Conservation (phyloP, 2,329 filamentous ascomycete genomes). For the Diaporthe destruens region DNA sequence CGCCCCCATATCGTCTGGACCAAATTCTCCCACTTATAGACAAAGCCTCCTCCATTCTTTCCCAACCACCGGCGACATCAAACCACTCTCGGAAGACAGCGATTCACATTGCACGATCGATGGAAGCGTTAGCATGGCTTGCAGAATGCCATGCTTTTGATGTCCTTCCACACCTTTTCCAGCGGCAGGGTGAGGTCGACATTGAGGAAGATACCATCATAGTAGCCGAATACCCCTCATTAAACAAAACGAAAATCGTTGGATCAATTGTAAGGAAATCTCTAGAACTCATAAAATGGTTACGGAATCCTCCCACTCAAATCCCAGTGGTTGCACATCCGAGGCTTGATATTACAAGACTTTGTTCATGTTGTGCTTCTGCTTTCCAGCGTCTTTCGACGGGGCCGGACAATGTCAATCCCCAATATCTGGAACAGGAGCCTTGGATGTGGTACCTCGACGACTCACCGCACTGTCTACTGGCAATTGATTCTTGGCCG, state of each 20-base stretch:
- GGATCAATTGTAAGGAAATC: too few relatives aligned
- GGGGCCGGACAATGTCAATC: not conserved
- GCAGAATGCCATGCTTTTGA: too few relatives aligned
- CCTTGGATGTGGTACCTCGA: not conserved
- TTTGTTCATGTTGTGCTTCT: not conserved
- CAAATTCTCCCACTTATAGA: not conserved
- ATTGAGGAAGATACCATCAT: too few relatives aligned
- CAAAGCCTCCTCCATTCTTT: not conserved
- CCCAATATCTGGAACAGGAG: accelerated
- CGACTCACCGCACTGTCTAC: not conserved
- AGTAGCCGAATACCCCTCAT: too few relatives aligned
- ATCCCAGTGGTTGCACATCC: not conserved
- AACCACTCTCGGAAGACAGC: not conserved
- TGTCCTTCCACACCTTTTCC: not conserved
- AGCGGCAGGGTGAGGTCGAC: too few relatives aligned
- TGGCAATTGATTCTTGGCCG: not conserved
- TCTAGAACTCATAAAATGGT: not conserved
- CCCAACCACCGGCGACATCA: not conserved
- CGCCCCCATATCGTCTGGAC: not conserved
- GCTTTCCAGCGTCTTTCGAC: not conserved
- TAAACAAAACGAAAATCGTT: too few relatives aligned
- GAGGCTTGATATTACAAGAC: not conserved
- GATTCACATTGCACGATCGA: not conserved
- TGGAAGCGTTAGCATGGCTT: not conserved
- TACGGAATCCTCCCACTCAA: not conserved